phyloP scores from a whole-genome alignment of 2,329 filamentous ascomycete genomes.

The Cordyceps javanica region DNA sequence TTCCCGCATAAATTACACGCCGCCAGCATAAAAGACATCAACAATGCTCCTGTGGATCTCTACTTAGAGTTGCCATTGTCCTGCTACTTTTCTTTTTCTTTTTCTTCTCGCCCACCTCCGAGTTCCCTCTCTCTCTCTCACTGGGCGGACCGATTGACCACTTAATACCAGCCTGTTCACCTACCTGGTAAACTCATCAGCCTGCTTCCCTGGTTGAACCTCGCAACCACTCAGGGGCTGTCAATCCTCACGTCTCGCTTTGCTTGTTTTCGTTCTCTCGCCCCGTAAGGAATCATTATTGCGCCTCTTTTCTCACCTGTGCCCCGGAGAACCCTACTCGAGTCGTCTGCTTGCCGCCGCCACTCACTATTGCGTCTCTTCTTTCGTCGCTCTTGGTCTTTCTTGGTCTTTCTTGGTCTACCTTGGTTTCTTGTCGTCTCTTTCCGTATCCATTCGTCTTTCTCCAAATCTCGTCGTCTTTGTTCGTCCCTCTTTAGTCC shows the following conservation, averaged over 20 bases:
- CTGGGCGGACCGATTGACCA: background rate
- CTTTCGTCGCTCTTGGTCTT: no score
- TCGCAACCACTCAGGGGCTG: background rate
- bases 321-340: no score
- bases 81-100: background rate
- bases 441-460: no score
- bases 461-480: no score
- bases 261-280: slow-evolving; percentile 8
- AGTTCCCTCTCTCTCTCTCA: background rate
- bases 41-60: slow-evolving; percentile 2
- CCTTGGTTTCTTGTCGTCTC: no score
- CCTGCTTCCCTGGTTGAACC: background rate
- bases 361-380: no score
- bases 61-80: background rate
- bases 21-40: background rate
- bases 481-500: no score
- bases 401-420: no score
- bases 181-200: background rate
- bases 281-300: slow-evolving; percentile 12
- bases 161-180: background rate
- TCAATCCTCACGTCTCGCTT: background rate
- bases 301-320: background rate
- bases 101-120: background rate
- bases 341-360: no score
- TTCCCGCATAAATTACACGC: background rate